Evolutionary conservation across 2,329 filamentous ascomycete species (phyloP).

Genomic region (Aspergillus transmontanensis): DNA sequence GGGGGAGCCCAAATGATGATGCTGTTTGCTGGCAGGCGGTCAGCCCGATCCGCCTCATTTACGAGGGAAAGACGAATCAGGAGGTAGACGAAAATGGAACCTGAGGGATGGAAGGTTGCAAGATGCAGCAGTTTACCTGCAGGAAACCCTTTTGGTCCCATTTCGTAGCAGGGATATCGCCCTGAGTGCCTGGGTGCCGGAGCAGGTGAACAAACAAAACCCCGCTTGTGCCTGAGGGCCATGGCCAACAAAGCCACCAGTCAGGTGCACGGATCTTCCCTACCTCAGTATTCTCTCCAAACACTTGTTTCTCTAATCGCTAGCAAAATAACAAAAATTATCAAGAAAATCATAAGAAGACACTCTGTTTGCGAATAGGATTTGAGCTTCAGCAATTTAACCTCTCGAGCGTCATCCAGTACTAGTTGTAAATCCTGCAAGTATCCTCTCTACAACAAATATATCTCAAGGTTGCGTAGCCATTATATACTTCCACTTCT

Average conservation of each 20-base stretch:
- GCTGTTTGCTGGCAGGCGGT: slow-evolving; percentile 15
- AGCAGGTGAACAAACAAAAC: background rate
- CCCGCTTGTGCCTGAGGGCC: slow-evolving; percentile 1
- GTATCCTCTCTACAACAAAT: too few species aligned
- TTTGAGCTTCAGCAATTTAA: too few species aligned
- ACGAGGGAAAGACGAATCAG: slow-evolving; percentile 1
- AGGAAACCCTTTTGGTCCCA: background rate
- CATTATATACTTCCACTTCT: too few species aligned
- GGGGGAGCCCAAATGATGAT: slow-evolving; percentile 24
- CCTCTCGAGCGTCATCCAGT: too few species aligned
- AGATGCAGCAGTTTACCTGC: background rate
- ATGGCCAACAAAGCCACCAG: background rate
- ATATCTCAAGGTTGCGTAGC: too few species aligned
- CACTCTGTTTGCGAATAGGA: too few species aligned
- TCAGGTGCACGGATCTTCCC: background rate
- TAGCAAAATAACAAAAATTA: background rate
- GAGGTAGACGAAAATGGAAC: background rate
- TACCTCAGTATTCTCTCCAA: background rate
- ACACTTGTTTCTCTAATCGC: background rate
- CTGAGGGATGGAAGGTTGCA: background rate
- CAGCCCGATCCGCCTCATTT: slow-evolving; percentile 19
- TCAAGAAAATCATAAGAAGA: too few species aligned
- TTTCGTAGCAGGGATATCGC: background rate
- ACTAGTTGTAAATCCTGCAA: too few species aligned
- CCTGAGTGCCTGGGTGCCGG: background rate